Base-by-base conservation (phyloP, 192 early-diverging fungal species). In the Gorgonomyces haynaldii region DNA sequence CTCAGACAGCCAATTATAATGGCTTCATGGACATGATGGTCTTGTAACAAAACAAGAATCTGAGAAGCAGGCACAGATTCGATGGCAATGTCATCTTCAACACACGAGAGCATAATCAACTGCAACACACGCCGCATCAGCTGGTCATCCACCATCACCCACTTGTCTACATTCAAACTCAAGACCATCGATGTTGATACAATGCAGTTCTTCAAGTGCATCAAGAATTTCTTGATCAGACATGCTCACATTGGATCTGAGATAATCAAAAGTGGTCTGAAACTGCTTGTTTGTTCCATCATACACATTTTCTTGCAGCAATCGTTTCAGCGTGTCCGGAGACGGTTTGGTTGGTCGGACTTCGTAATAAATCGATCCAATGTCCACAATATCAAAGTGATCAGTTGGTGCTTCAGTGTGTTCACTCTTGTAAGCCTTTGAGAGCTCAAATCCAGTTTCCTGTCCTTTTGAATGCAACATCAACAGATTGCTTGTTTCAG, bases 401-500 rank as follows among this genome's bases (percentile, higher is more conserved):
- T 32, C 30, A 5, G 12, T 32, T 32, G 5, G 6, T 32, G 5
- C 6, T 8, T 32, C 30, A 5, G 5, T 12, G 30, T 12, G n/a
- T n/a, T n/a, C n/a, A n/a, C n/a, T n/a, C n/a, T n/a, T n/a, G n/a
- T n/a, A n/a, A n/a, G n/a, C n/a, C n/a, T n/a, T n/a, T n/a, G n/a
- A n/a, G n/a, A 32, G 30, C 5, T 5, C 5, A 32, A 32, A 12
- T 32, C 30, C 4, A 13, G 15, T 41, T 21, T 23, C 0, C 12
- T 22, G 24, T 12, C 12, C 21, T 41, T 58, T 31, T 31, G 13
- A 0, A 3, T 36, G 9, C 19, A 71, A 29, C 10, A 71, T 31
- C 16, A 66, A 23, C 2, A 59, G 55, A 45, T 71, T 71, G 29
- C 62, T 65, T 7, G 57, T 71, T 35, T 66, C 57, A 17, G 60